Percentiles rank a stretch among this genome's conserved stretches.
These are phyloP conservation scores for Pythium aquatile DNA, from an alignment of 352 stramenopile genomes.

Conservation along the genomic window DNA sequence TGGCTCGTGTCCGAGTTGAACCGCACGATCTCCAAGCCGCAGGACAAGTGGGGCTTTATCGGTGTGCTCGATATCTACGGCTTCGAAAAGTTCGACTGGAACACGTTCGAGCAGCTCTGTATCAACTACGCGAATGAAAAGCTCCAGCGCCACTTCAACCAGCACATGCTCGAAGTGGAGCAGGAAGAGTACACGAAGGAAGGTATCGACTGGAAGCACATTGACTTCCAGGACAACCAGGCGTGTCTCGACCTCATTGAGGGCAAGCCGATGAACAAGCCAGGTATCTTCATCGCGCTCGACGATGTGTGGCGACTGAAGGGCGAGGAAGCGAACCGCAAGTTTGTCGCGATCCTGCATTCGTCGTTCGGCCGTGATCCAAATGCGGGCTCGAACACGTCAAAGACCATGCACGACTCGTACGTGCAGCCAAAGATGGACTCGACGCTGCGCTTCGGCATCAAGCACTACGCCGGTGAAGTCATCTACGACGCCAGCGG, in stretches of 20 bases:
- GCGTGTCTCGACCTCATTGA: constrained; percentile 93
- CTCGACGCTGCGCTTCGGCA: constrained; percentile 85
- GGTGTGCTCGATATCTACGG: constrained; percentile 97
- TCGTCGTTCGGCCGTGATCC: constrained; percentile 73
- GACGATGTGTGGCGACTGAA: constrained; percentile 96
- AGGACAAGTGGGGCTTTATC: constrained; percentile 91
- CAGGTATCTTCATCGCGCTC: constrained; percentile 93
- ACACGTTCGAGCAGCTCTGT: constrained; percentile 95
- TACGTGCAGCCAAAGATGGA: constrained; percentile 92
- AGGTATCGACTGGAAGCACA: constrained; percentile 92
- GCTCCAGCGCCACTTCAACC: constrained; percentile 92
- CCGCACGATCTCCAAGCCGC: constrained; percentile 77
- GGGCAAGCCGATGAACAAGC: constrained; percentile 85
- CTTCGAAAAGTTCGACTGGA: constrained; percentile 96
- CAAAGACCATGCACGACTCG: constrained; percentile 82
- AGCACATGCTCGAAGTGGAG: constrained; percentile 96
- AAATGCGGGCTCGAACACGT: constrained; percentile 40
- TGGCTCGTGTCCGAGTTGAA: constrained; percentile 91
- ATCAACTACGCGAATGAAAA: constrained; percentile 98
- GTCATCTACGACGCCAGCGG: constrained; percentile 96
- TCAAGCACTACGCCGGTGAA: constrained; percentile 91
- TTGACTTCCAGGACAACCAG: constrained; percentile 94
- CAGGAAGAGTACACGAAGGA: constrained; percentile 97
- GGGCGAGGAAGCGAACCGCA: constrained; percentile 89
- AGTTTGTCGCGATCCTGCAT: constrained; percentile 89